Percentiles rank a stretch among this genome's conserved stretches.
Conservation (phyloP, 1,284 basidiomycete genomes). For the Marasmius oreades region DNA sequence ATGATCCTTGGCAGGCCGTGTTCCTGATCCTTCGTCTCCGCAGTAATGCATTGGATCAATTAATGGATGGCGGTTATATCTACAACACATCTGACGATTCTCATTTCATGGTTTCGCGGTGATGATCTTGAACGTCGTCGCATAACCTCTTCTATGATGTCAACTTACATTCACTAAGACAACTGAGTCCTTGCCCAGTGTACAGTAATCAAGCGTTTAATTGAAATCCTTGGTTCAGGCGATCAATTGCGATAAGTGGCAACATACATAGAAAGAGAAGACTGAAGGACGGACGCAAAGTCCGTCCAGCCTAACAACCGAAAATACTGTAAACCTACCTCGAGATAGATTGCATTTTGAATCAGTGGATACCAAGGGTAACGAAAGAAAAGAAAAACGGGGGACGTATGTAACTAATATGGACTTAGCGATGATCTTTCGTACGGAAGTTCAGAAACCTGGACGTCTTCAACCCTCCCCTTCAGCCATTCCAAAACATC, state of each 20-base stretch:
- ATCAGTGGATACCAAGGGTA: too few species aligned
- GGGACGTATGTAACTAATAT: not conserved
- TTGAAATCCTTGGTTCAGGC: not conserved
- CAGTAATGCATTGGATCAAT: constrained; percentile 63
- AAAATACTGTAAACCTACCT: too few species aligned
- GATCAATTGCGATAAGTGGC: too few species aligned
- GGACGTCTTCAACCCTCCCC: constrained; percentile 52
- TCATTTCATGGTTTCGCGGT: constrained; percentile 43
- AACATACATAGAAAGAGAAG: too few species aligned
- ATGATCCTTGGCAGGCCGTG: constrained; percentile 42
- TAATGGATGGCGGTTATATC: constrained; percentile 68
- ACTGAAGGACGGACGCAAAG: too few species aligned
- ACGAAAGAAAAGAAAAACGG: not conserved
- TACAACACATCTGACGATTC: constrained; percentile 69
- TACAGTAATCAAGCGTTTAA: too few species aligned
- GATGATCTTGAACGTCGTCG: not conserved
- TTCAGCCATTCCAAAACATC: constrained; percentile 66
- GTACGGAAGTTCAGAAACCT: not conserved
- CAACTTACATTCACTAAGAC: too few species aligned
- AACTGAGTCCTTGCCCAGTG: too few species aligned
- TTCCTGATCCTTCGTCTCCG: not conserved
- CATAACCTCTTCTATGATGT: not conserved
- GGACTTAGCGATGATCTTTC: not conserved
- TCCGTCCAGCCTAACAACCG: too few species aligned
- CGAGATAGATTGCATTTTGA: too few species aligned